Evolutionary conservation across 495 filamentous ascomycete species (phyloP).

Genomic region (Pseudoneurospora amorphoporcata): DNA sequence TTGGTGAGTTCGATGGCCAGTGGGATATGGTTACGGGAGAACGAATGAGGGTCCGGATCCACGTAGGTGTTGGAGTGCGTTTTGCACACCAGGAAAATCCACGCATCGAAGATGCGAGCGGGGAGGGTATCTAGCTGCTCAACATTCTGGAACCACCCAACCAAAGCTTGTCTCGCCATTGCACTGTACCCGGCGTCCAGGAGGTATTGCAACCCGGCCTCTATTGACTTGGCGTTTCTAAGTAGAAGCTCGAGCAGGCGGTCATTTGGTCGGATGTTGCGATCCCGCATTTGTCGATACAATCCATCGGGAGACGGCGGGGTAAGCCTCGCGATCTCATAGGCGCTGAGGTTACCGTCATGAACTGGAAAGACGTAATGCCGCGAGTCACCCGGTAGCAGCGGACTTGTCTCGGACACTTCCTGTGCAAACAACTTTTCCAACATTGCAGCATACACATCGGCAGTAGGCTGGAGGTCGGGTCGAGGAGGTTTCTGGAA

Average conservation of each 20-base stretch:
- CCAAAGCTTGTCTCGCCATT: slow-evolving; percentile 4
- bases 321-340: slow-evolving; percentile 28
- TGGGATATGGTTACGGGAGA: background rate
- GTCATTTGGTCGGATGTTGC: slow-evolving; percentile 25
- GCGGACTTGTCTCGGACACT: background rate
- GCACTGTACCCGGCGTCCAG: slow-evolving; percentile 18
- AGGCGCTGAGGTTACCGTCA: slow-evolving; percentile 31
- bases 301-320: slow-evolving; percentile 29
- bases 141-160: slow-evolving; percentile 1
- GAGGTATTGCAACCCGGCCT: slow-evolving; percentile 26
- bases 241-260: slow-evolving; percentile 27
- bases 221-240: slow-evolving; percentile 19
- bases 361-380: slow-evolving; percentile 26
- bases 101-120: slow-evolving; percentile 25
- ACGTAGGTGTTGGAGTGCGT: slow-evolving; percentile 12
- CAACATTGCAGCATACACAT: slow-evolving; percentile 37
- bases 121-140: background rate
- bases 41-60: background rate
- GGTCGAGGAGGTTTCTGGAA: slow-evolving; percentile 25
- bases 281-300: slow-evolving; percentile 28
- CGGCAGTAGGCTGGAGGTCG: slow-evolving; percentile 15
- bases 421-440: slow-evolving; percentile 25
- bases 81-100: slow-evolving; percentile 30
- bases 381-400: slow-evolving; percentile 29
- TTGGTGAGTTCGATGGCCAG: slow-evolving; percentile 13